Conservation (phyloP, 192 early-diverging fungal genomes). For the Coemansia sp. region DNA sequence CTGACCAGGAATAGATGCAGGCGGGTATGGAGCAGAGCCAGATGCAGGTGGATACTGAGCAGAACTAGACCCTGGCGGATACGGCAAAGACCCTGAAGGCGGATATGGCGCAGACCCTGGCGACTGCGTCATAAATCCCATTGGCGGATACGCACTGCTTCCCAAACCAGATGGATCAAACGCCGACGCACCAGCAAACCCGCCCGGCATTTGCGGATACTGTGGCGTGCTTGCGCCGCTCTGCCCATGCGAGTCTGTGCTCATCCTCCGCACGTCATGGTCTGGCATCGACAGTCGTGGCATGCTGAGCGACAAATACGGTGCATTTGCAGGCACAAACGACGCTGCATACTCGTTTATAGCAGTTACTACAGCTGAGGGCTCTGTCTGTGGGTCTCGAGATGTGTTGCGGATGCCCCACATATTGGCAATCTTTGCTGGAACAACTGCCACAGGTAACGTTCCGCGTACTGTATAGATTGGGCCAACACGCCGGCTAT, state of each 20-base stretch:
- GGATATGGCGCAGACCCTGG: not conserved
- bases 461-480: constrained; percentile 23
- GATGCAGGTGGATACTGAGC: too few relatives aligned
- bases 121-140: not conserved
- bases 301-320: not conserved
- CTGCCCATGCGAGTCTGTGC: not conserved
- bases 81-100: not conserved
- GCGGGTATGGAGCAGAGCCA: too few relatives aligned
- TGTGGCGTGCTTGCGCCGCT: not conserved
- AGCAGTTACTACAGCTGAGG: not conserved
- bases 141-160: not conserved
- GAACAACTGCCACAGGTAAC: constrained; percentile 32
- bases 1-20: too few relatives aligned
- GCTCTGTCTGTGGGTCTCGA: constrained; percentile 2
- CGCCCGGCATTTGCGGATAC: not conserved
- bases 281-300: not conserved
- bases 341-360: not conserved
- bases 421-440: constrained; percentile 20
- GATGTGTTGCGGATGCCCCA: constrained; percentile 31
- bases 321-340: not conserved
- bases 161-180: not conserved
- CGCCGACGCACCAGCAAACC: not conserved
- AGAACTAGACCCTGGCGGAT: not conserved
- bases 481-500: not conserved
- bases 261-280: not conserved